phyloP scores from a whole-genome alignment of 306 rosid genomes.

The Malus sieversii region DNA sequence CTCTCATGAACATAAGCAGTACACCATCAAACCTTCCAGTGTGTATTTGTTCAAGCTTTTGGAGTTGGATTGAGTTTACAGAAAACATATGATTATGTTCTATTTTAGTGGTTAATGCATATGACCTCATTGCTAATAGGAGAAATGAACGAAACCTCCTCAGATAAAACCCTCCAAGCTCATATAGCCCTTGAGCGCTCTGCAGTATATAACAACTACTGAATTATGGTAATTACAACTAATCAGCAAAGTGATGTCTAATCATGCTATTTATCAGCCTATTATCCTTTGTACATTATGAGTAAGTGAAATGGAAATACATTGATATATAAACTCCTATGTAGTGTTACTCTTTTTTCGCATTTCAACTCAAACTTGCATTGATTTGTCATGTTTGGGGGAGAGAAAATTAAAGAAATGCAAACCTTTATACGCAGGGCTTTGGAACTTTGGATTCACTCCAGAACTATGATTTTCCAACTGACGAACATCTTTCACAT shows the following conservation, averaged over 20 bases:
- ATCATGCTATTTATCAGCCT: neutral
- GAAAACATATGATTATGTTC: neutral
- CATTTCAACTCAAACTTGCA: neutral
- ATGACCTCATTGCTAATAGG: neutral
- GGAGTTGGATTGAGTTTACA: neutral
- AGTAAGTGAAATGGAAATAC: neutral
- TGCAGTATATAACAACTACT: neutral
- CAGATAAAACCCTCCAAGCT: neutral
- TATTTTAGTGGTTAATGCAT: neutral
- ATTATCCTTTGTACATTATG: neutral
- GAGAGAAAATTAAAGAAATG: slow-evolving; percentile 2
- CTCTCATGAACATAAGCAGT: neutral
- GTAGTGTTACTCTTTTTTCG: neutral
- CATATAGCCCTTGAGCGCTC: neutral
- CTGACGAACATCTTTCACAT: slow-evolving; percentile 22
- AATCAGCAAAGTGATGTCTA: neutral
- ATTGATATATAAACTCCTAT: neutral
- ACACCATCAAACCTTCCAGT: neutral
- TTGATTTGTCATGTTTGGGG: neutral
- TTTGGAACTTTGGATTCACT: slow-evolving; percentile 32
- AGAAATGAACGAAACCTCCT: neutral
- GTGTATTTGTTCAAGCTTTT: neutral
- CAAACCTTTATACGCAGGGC: slow-evolving; percentile 47
- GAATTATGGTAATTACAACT: neutral
- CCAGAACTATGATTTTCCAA: slow-evolving; percentile 39